Conservation (phyloP, 1,139 yeast species). For the Hyphopichia burtonii region DNA sequence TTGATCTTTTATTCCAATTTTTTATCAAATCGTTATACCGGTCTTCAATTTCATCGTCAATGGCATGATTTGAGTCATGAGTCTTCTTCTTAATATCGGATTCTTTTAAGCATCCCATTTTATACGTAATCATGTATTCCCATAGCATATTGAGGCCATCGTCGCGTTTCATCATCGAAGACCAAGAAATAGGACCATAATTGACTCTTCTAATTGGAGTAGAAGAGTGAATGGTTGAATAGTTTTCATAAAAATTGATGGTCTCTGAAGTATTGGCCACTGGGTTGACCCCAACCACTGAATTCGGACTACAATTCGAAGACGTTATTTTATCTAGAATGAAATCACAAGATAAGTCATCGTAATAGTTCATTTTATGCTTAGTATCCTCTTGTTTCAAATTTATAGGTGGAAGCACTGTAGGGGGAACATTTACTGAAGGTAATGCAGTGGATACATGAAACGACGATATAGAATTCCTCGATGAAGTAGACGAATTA, state of each 20-base stretch:
- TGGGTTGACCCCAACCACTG: slow-evolving; percentile 10
- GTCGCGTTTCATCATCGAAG: slow-evolving; percentile 43
- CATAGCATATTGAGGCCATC: slow-evolving; percentile 36
- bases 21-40: not conserved
- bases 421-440: too few species aligned
- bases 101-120: not conserved
- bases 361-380: slow-evolving; percentile 2
- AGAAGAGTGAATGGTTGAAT: slow-evolving; percentile 25
- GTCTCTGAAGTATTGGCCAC: slow-evolving; percentile 8
- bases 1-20: not conserved
- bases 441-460: too few species aligned
- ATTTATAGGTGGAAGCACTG: not conserved
- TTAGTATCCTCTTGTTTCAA: not conserved
- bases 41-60: not conserved
- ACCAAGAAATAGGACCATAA: slow-evolving; percentile 38
- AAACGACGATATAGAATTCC: not conserved
- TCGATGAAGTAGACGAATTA: not conserved
- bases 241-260: slow-evolving; percentile 30
- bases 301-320: slow-evolving; percentile 1
- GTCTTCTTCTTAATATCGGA: not conserved
- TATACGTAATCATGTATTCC: slow-evolving; percentile 24
- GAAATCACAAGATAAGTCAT: slow-evolving; percentile 3
- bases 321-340: not conserved
- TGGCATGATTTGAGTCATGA: not conserved
- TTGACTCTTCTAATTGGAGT: slow-evolving; percentile 24